A percentile compares a stretch with the other conserved stretches of the same genome.
These are phyloP conservation scores for Amylostereum areolatum DNA, from an alignment of 1,284 basidiomycete genomes.

Conservation along the genomic window DNA sequence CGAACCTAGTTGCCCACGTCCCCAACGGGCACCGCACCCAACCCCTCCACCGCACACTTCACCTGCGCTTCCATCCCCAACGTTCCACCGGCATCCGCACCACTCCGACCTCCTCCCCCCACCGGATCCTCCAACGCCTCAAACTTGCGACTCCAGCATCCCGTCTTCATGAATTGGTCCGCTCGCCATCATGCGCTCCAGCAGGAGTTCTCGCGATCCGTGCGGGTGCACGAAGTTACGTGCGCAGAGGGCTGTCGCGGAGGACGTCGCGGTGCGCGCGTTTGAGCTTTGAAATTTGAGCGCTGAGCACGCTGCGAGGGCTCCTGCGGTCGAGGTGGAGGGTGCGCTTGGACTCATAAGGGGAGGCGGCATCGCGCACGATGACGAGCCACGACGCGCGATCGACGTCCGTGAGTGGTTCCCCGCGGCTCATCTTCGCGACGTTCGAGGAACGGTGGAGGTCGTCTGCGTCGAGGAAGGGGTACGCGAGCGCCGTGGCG, in stretches of 20 bases:
- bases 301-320: conserved; percentile 87
- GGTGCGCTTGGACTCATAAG: conserved; percentile 61
- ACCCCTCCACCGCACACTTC: conserved; percentile 27
- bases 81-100: conserved; percentile 58
- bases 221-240: conserved; percentile 84
- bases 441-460: conserved; percentile 82
- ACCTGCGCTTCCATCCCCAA: conserved; percentile 57
- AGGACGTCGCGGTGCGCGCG: conserved; percentile 78
- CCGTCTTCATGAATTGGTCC: conserved; percentile 86
- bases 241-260: conserved; percentile 53
- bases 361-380: conserved; percentile 58
- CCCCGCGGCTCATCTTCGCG: conserved; percentile 81
- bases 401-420: conserved; percentile 79
- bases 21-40: no score
- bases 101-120: conserved; percentile 54
- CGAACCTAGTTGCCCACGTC: no score
- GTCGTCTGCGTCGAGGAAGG: conserved; percentile 89
- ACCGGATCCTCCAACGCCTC: conserved; percentile 72
- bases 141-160: conserved; percentile 86
- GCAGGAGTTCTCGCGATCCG: conserved; percentile 58
- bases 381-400: conserved; percentile 81
- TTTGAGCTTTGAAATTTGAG: conserved; percentile 86
- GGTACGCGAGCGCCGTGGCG: conserved; percentile 51
- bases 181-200: conserved; percentile 68
- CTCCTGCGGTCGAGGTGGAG: no score